Evolutionary conservation across 164 flowering plant species (phyloP).

Genomic region (Magnolia sinica): DNA sequence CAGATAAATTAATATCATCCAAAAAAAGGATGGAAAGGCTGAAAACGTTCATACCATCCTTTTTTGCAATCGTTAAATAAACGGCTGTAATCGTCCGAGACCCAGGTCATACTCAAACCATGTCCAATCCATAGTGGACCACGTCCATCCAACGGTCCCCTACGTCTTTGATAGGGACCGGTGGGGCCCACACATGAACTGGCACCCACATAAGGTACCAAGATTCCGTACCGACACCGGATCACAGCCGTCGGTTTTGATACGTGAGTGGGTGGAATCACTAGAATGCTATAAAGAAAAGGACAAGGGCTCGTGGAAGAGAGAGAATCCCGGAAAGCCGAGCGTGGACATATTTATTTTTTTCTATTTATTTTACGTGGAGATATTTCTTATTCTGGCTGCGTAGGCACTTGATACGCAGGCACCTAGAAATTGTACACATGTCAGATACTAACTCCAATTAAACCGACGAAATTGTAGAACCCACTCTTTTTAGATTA

Average conservation of each 20-base stretch:
- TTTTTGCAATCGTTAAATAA: no score
- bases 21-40: neutral
- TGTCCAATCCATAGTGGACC: neutral
- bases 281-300: constrained; percentile 1
- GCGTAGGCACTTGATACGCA: no score
- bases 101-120: no score
- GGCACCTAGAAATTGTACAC: no score
- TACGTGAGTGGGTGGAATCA: constrained; percentile 1
- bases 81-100: no score
- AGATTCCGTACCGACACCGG: neutral
- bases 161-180: no score
- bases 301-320: constrained; percentile 5
- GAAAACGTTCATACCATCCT: no score
- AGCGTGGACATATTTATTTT: constrained; percentile 3
- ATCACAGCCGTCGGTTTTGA: neutral
- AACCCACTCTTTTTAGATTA: no score
- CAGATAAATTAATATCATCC: neutral
- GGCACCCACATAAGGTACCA: neutral
- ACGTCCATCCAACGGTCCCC: neutral
- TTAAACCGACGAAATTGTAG: no score
- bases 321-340: constrained; percentile 9
- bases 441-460: no score
- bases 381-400: no score
- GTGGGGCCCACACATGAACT: neutral
- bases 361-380: no score